Evolutionary conservation across 495 filamentous ascomycete species (phyloP), one percentile per base, ranked within the genome.

Genomic region (Lichenothelia convexa): DNA sequence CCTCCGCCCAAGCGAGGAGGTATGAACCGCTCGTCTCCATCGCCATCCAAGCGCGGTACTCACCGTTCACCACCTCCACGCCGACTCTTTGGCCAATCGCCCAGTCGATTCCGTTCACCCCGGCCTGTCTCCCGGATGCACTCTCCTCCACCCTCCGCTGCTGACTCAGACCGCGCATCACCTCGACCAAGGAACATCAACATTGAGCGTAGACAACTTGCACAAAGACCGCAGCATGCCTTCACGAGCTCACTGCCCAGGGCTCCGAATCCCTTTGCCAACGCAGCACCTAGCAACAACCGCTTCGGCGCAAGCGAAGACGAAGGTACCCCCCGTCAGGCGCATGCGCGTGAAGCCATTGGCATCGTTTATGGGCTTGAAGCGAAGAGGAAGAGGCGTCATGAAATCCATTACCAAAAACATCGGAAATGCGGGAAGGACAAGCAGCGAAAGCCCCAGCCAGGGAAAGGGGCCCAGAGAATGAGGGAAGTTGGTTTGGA

Each of bases 311-410:
- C 15, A 11, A 5, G 21, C 36, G 23, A 41, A 24, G 6, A 36
- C 33, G 46, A 49, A 17, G 17, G n/a, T 20, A 44, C 32, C 20
- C 31, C 29, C 27, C 47, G 49, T 1, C 51, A 52, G 18, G 23
- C 43, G 0, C 50, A 47, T 6, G 47, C 47, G 18, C 57, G 89
- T 42, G 83, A 84, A 31, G 85, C 89, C 20, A 86, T 95, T 45
- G 91, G 94, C 51, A 95, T 97, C 44, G 83, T 93, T 57, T 85
- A 92, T 51, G 89, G 89, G 4, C 73, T 97, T 5, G 89, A 95
- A 62, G 75, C 80, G 58, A 93, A 89, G 60, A 73, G 87, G 30
- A 81, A 86, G 57, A 74, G 84, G 36, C 80, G 89, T 38, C 80
- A 76, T 57, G 81, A 93, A 58, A 89, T 87, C 54, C 84, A 78